Percentiles rank a stretch among this genome's conserved stretches.
Evolutionary conservation across 2,329 filamentous ascomycete species (phyloP).

Genomic region (Neofusicoccum parvum): DNA sequence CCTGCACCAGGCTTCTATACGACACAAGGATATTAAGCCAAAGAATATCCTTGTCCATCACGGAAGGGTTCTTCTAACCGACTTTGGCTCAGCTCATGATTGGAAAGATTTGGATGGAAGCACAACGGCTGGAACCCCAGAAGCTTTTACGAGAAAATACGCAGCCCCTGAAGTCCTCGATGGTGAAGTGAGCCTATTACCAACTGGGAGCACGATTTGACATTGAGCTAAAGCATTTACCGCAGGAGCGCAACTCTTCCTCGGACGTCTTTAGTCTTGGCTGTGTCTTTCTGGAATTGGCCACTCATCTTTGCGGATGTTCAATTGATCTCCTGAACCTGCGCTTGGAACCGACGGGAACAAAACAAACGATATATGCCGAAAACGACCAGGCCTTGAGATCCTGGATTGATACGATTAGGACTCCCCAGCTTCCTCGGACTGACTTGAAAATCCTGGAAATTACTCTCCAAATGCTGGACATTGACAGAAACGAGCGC

Average conservation of each 20-base stretch:
- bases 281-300: neutral
- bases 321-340: neutral
- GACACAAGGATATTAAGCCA: constrained; percentile 38
- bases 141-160: neutral
- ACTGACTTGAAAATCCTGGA: neutral
- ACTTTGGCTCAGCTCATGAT: constrained; percentile 32
- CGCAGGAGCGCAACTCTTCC: neutral
- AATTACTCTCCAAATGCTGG: neutral
- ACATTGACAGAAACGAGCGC: neutral
- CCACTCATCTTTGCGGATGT: neutral
- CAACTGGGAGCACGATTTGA: no score
- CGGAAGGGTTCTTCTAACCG: constrained; percentile 29
- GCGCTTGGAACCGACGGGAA: neutral
- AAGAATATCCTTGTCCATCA: constrained; percentile 32
- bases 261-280: neutral
- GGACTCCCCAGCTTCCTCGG: neutral
- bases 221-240: neutral
- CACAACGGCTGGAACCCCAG: constrained; percentile 16
- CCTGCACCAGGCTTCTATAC: constrained; percentile 30
- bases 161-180: neutral
- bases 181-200: neutral
- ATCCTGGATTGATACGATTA: neutral
- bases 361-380: neutral
- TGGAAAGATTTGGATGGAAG: constrained; percentile 22
- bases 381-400: neutral